Evolutionary conservation across 345 rosid genomes (phyloP).

Genomic region (Acer campestre): DNA sequence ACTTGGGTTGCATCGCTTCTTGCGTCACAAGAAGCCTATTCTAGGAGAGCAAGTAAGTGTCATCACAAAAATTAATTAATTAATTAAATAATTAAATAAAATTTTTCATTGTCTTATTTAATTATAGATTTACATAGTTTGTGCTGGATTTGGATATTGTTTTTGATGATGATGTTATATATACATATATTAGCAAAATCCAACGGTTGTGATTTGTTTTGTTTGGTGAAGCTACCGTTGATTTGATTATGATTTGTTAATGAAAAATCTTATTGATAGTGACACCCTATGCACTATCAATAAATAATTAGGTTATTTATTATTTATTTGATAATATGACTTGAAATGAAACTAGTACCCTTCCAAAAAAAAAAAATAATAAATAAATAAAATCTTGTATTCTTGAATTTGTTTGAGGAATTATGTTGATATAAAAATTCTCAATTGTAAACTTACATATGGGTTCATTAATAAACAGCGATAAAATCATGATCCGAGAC

Average conservation of each 20-base stretch:
- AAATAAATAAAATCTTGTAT: too few species aligned
- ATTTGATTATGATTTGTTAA: not conserved
- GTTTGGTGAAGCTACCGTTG: not conserved
- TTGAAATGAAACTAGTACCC: too few species aligned
- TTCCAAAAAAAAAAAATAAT: too few species aligned
- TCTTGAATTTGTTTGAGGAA: not conserved
- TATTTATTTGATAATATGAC: too few species aligned
- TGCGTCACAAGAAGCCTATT: conserved; percentile 60
- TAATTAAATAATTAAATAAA: not conserved
- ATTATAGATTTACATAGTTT: too few species aligned
- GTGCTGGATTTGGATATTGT: not conserved
- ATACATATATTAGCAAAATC: not conserved
- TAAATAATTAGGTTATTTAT: too few species aligned
- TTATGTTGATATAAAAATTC: too few species aligned
- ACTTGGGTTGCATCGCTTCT: conserved; percentile 44
- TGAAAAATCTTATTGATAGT: not conserved
- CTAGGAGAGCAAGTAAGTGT: conserved; percentile 60
- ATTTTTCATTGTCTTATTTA: too few species aligned
- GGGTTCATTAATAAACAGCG: too few species aligned
- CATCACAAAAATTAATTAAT: not conserved
- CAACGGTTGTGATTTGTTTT: not conserved
- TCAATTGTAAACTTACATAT: too few species aligned
- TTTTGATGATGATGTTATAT: not conserved
- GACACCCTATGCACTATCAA: not conserved
- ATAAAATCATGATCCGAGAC: too few species aligned